phyloP scores from a whole-genome alignment of 345 rosid species.

The Limnanthes douglasii region DNA sequence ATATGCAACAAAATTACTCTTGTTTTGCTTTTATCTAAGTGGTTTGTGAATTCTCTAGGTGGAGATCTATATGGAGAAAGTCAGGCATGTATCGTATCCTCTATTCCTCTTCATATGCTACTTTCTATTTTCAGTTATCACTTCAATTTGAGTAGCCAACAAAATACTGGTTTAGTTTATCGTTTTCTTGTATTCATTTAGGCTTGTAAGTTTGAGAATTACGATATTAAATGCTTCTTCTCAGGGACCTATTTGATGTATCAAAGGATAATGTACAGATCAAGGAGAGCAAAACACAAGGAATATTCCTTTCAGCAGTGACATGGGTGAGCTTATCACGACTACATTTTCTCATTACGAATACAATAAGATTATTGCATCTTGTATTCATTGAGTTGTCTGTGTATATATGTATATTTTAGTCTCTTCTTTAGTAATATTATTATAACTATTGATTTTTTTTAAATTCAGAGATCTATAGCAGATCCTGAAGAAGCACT shows the following conservation, averaged over 20 bases:
- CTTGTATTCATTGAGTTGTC: too few species aligned
- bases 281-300: conserved; percentile 63
- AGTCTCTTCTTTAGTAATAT: too few species aligned
- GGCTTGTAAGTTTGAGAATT: conserved; percentile 6
- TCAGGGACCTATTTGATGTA: conserved; percentile 72
- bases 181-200: background rate
- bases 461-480: conserved; percentile 28
- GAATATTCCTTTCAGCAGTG: conserved; percentile 49
- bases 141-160: too few species aligned
- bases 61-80: conserved; percentile 95
- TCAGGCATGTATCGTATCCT: conserved; percentile 45
- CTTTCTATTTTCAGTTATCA: too few species aligned
- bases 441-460: conserved; percentile 9
- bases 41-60: conserved; percentile 27
- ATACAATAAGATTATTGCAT: too few species aligned
- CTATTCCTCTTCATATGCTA: too few species aligned
- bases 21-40: background rate
- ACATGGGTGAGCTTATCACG: conserved; percentile 48
- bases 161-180: conserved; percentile 2
- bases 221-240: conserved; percentile 1
- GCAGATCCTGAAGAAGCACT: conserved; percentile 46
- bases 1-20: background rate
- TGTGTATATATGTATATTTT: too few species aligned
- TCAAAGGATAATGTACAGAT: conserved; percentile 74
- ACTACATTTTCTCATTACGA: too few species aligned